These are phyloP conservation scores for Pleomassaria siparia DNA, from an alignment of 2,329 filamentous ascomycete species.

Conservation along the genomic window DNA sequence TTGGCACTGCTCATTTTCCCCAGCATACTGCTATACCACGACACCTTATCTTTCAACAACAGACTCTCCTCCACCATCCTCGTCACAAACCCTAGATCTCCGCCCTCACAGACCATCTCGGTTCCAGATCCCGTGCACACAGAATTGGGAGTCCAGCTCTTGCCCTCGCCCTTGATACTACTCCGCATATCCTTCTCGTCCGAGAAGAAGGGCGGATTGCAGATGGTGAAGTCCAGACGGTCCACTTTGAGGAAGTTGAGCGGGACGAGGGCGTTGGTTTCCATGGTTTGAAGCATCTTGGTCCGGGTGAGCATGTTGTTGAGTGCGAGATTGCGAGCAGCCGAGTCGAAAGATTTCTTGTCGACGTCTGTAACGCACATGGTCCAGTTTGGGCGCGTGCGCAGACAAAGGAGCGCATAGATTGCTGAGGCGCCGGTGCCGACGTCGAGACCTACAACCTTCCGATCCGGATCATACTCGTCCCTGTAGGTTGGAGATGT, in stretches of 20 bases:
- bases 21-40: slow-evolving; percentile 92
- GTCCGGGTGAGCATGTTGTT: slow-evolving; percentile 70
- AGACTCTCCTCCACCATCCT: slow-evolving; percentile 72
- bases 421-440: slow-evolving; percentile 91
- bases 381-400: slow-evolving; percentile 66
- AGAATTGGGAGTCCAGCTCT: slow-evolving; percentile 68
- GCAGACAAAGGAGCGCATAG: slow-evolving; percentile 80
- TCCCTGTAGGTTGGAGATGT: slow-evolving; percentile 53
- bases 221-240: slow-evolving; percentile 81
- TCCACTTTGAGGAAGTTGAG: slow-evolving; percentile 56
- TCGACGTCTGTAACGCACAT: slow-evolving; percentile 69
- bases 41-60: slow-evolving; percentile 59
- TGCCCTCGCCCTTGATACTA: slow-evolving; percentile 60
- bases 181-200: slow-evolving; percentile 68
- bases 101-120: slow-evolving; percentile 84
- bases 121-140: slow-evolving; percentile 74
- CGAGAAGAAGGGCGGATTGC: slow-evolving; percentile 93
- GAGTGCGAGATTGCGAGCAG: slow-evolving; percentile 64
- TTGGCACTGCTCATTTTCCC: slow-evolving; percentile 73
- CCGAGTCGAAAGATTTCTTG: slow-evolving; percentile 64
- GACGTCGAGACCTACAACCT: slow-evolving; percentile 74
- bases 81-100: slow-evolving; percentile 73
- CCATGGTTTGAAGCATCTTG: slow-evolving; percentile 59
- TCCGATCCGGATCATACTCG: slow-evolving; percentile 52
- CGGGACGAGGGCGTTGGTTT: slow-evolving; percentile 62